These are phyloP conservation scores for Cercospora sojina DNA, from an alignment of 2,329 filamentous ascomycete species.

Conservation along the genomic window DNA sequence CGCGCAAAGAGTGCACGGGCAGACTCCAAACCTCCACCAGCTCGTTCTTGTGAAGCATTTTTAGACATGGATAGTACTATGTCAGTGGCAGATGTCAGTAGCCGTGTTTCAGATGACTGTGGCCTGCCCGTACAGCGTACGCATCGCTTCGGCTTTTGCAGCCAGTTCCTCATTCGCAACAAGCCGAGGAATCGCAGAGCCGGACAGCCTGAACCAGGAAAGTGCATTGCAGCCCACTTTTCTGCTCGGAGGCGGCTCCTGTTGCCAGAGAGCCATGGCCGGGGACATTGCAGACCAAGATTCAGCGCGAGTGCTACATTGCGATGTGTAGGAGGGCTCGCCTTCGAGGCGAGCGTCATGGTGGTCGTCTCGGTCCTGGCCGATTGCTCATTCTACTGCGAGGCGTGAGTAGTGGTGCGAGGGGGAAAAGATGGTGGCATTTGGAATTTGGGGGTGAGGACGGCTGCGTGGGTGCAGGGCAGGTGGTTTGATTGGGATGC, in stretches of 20 bases:
- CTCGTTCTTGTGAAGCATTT: slow-evolving; percentile 17
- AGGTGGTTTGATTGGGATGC: not conserved
- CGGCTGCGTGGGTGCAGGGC: not conserved
- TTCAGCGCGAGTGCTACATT: not conserved
- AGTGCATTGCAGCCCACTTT: not conserved
- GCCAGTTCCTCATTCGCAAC: not conserved
- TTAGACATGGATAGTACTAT: slow-evolving; percentile 2
- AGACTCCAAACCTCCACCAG: not conserved
- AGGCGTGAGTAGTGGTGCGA: not conserved
- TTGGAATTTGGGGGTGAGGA: not conserved
- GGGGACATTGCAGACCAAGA: not conserved
- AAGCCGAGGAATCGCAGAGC: not conserved
- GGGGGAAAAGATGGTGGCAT: not conserved
- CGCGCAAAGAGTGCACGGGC: not conserved
- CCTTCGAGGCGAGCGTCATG: not conserved
- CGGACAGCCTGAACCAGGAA: not conserved
- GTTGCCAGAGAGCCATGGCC: not conserved
- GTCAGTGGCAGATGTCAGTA: slow-evolving; percentile 13
- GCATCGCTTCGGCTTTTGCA: not conserved
- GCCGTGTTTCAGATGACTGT: slow-evolving; percentile 10
- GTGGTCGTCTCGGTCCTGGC: not conserved
- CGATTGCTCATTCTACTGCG: not conserved
- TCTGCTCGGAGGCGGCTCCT: not conserved
- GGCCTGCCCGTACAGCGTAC: not conserved
- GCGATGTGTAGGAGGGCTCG: not conserved